A percentile compares a stretch with the other conserved stretches of the same genome.
phyloP scores from a whole-genome alignment of 2,329 filamentous ascomycete genomes.

The Sclerotinia glacialis region DNA sequence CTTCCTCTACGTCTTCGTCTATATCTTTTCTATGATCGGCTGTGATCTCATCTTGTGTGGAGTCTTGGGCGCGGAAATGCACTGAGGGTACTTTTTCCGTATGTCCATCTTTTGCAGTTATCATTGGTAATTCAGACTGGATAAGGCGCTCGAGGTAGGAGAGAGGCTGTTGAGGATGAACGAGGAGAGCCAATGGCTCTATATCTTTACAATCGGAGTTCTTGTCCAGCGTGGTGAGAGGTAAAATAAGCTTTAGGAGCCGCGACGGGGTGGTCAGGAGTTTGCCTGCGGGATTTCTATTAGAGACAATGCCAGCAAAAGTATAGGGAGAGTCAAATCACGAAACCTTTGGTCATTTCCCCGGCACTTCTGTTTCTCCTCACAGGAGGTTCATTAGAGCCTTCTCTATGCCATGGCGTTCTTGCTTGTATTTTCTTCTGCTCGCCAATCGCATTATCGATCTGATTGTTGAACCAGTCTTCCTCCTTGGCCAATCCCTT shows the following conservation, averaged over 20 bases:
- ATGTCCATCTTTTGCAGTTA: constrained; percentile 57
- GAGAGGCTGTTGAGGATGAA: constrained; percentile 87
- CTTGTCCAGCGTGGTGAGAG: constrained; percentile 53
- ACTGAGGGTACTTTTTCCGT: constrained; percentile 67
- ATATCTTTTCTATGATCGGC: constrained; percentile 42
- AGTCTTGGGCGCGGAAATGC: constrained; percentile 76
- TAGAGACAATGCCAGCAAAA: not conserved
- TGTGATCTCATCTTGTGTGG: constrained; percentile 56
- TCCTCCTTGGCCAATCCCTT: constrained; percentile 38
- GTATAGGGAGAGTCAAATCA: not conserved
- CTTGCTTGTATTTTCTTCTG: constrained; percentile 56
- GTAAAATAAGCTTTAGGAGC: constrained; percentile 25
- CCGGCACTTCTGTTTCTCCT: constrained; percentile 45
- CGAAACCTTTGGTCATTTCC: constrained; percentile 61
- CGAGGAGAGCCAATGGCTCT: constrained; percentile 79
- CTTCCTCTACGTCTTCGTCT: constrained; percentile 31
- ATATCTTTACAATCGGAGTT: constrained; percentile 64
- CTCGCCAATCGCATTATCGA: constrained; percentile 40
- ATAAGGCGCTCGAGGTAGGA: constrained; percentile 88
- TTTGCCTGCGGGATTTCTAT: constrained; percentile 55
- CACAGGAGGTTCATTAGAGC: constrained; percentile 56
- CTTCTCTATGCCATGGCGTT: constrained; percentile 65
- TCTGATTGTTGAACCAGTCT: constrained; percentile 40
- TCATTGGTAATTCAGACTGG: constrained; percentile 75
- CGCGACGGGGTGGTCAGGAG: constrained; percentile 67